phyloP scores from a whole-genome alignment of 2,329 filamentous ascomycete genomes.

The Xylariaceae sp. region DNA sequence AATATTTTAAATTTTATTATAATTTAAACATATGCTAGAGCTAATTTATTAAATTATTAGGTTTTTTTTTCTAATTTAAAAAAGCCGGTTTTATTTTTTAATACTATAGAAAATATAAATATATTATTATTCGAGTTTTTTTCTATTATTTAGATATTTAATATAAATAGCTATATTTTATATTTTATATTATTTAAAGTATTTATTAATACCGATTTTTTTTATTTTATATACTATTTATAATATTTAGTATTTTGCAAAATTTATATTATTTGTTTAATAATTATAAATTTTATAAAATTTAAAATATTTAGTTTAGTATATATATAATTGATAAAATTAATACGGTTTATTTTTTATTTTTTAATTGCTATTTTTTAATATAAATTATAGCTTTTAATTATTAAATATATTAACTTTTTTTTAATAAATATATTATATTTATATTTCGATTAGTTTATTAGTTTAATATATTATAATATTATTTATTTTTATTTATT shows the following conservation, averaged over 20 bases:
- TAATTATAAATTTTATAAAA: background rate
- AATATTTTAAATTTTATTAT: background rate
- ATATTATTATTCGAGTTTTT: background rate
- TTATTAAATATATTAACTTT: background rate
- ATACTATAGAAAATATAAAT: background rate
- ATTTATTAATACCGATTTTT: background rate
- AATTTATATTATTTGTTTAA: background rate
- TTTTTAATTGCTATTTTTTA: background rate
- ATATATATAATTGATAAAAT: background rate
- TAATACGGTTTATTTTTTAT: background rate
- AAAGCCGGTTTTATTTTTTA: background rate
- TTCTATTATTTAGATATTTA: background rate
- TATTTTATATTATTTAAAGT: background rate
- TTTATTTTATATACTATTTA: background rate
- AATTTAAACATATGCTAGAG: background rate
- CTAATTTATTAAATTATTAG: background rate
- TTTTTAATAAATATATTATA: background rate
- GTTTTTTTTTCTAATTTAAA: background rate
- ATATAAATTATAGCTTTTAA: background rate
- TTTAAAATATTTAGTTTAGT: background rate
- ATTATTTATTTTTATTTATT: background rate
- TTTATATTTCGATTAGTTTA: background rate
- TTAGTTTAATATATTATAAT: background rate
- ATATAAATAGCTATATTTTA: background rate
- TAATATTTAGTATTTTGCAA: background rate